Evolutionary conservation across 169 alveolate species (phyloP), one percentile per base, ranked within the genome.

Genomic region (Plasmodium malariae): DNA sequence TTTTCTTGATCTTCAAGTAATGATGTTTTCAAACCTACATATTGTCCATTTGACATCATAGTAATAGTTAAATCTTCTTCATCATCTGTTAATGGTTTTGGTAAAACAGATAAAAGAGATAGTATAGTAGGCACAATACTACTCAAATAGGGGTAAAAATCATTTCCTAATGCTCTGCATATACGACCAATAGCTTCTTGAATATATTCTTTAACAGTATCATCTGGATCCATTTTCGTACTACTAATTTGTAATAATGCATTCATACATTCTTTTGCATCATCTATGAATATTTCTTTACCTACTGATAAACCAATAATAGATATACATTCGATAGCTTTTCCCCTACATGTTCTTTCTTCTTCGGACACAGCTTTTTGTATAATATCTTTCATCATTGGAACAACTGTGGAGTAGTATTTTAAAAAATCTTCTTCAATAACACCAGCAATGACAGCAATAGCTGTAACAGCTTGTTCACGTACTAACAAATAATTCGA

Each of bases 391-490:
- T 95, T 95, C 93, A 95, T 93, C 43, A 95, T 92, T 1, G 98
- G 98, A 45, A 96, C 80, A 11, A 97, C 93, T 2, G 97, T 89
- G 0, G 97, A 68, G 74, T 96, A 97, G 88, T 93, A 97, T 45
- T 93, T 93, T 43, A 92, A 28, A 76, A 97, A 97, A 71, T 95
- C 96, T 70, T 95, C 97, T 88, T 96, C 98, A 54, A 96, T 89
- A 5, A 97, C 98, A 0, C 98, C 98, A 0, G 98, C 98, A 45
- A 94, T 93, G 17, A 97, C 98, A 4, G 98, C 98, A 24, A 96
- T 70, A 69, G 97, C 94, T 0, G 98, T 96, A 4, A 97, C 96
- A 28, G 98, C 97, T 71, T 97, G 98, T 71, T 97, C 97, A 6
- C 97, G 85, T 2, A 96, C 97, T 24, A 93, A 78, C 21, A 93